phyloP scores from a whole-genome alignment of 208 protist genomes.

The Leishmania martiniquensis region DNA sequence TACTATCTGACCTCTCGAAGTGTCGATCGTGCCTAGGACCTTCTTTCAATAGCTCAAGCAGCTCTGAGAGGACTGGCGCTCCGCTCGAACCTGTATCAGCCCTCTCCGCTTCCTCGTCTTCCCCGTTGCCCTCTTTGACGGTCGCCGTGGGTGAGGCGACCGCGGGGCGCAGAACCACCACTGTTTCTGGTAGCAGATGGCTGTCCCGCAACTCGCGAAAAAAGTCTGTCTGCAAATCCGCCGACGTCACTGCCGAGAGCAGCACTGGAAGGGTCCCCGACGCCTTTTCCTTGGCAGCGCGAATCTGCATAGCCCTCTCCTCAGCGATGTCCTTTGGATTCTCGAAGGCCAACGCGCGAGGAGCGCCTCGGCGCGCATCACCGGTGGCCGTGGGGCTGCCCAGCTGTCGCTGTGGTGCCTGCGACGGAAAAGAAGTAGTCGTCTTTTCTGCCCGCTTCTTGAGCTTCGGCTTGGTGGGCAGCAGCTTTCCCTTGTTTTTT shows the following conservation, averaged over 20 bases:
- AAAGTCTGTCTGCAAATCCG: conserved; percentile 4
- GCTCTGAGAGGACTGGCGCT: conserved; percentile 14
- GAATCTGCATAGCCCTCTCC: conserved; percentile 40
- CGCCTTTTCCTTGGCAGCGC: conserved; percentile 31
- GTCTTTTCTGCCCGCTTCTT: conserved; percentile 13
- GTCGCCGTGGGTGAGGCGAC: background rate
- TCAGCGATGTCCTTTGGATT: conserved; percentile 28
- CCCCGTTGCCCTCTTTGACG: conserved; percentile 22
- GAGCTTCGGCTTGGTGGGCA: conserved; percentile 35
- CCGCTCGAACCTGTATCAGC: background rate
- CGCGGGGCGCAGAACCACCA: conserved; percentile 17
- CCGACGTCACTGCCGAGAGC: conserved; percentile 33
- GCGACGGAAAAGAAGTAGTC: background rate
- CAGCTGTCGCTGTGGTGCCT: conserved; percentile 21
- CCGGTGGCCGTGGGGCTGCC: background rate
- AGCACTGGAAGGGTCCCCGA: conserved; percentile 55
- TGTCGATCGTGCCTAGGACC: background rate
- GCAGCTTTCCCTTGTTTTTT: conserved; percentile 48
- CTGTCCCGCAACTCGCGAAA: conserved; percentile 19
- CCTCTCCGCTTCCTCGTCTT: conserved; percentile 16
- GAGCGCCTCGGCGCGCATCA: conserved; percentile 4
- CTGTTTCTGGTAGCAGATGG: conserved; percentile 27
- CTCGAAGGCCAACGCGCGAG: conserved; percentile 23
- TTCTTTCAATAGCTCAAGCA: conserved; percentile 21
- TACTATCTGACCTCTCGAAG: background rate